Evolutionary conservation across 768 basidiomycete genomes (phyloP).

Genomic region (Hygrophoropsis aurantiaca): DNA sequence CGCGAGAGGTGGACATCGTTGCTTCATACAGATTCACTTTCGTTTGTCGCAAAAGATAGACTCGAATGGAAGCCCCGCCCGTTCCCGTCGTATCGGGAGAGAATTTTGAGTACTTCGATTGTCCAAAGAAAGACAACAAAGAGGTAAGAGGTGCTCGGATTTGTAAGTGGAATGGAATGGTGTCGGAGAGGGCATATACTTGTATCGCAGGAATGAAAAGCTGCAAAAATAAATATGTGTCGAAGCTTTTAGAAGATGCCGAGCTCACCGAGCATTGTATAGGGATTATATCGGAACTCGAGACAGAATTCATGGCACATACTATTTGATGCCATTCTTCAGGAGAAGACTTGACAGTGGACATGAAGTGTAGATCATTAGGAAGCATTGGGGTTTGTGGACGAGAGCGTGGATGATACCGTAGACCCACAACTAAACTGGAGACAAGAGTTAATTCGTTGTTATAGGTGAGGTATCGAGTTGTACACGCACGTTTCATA

Average conservation of each 20-base stretch:
- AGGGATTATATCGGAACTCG: slow-evolving; percentile 34
- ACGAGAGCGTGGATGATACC: slow-evolving; percentile 53
- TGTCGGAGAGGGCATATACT: slow-evolving; percentile 52
- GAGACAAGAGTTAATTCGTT: not conserved
- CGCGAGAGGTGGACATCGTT: slow-evolving; percentile 10
- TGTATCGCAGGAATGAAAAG: slow-evolving; percentile 59
- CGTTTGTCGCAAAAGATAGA: slow-evolving; percentile 54
- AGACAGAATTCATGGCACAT: slow-evolving; percentile 40
- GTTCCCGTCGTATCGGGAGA: no score
- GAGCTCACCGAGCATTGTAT: slow-evolving; percentile 52
- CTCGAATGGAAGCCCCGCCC: slow-evolving; percentile 35
- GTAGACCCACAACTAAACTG: slow-evolving; percentile 50
- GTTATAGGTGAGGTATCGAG: no score
- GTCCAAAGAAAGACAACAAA: slow-evolving; percentile 44
- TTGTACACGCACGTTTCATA: slow-evolving; percentile 41
- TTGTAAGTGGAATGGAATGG: slow-evolving; percentile 67
- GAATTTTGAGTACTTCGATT: slow-evolving; percentile 1
- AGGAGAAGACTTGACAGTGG: slow-evolving; percentile 57
- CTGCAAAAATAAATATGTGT: slow-evolving; percentile 31
- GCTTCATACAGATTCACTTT: slow-evolving; percentile 24
- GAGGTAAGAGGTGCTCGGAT: slow-evolving; percentile 48
- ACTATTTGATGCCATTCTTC: slow-evolving; percentile 65
- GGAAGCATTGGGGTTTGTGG: slow-evolving; percentile 53
- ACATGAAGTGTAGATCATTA: slow-evolving; percentile 46
- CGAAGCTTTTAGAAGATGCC: not conserved